A percentile compares a stretch with the other conserved stretches of the same genome.
Evolutionary conservation across 2,329 filamentous ascomycete genomes (phyloP).

Genomic region (Penicillium janthinellum): DNA sequence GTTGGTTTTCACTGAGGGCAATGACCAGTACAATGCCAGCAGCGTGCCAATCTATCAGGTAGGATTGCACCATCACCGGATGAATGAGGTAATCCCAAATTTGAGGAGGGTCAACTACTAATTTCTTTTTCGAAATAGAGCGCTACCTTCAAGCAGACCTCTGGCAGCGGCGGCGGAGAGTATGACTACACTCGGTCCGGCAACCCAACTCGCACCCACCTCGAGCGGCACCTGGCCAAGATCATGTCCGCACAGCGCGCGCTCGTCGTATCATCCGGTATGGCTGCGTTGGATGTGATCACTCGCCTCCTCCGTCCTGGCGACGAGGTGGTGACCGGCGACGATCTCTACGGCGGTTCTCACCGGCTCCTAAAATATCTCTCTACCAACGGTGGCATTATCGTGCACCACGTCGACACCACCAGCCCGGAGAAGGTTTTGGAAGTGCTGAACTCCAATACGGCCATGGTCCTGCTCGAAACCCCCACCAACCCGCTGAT

Average conservation of each 20-base stretch:
- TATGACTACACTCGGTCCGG: conserved; percentile 99
- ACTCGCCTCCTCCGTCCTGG: conserved; percentile 86
- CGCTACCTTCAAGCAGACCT: conserved; percentile 94
- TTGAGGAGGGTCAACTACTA: neutral
- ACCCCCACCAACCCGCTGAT: conserved; percentile 97
- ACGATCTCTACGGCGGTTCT: conserved; percentile 94
- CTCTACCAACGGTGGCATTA: conserved; percentile 82
- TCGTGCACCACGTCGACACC: conserved; percentile 96
- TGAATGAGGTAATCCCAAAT: neutral
- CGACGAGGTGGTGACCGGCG: conserved; percentile 95
- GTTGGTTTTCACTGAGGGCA: conserved; percentile 92
- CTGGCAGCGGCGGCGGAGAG: conserved; percentile 76
- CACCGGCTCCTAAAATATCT: conserved; percentile 92
- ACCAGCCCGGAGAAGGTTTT: conserved; percentile 73
- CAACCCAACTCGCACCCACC: conserved; percentile 92
- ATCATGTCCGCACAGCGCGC: conserved; percentile 95
- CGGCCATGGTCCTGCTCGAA: conserved; percentile 92
- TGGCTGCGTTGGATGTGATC: conserved; percentile 97
- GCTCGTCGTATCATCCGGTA: conserved; percentile 91
- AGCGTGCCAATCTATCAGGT: conserved; percentile 96
- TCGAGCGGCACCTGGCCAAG: conserved; percentile 96
- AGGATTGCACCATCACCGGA: conserved; percentile 15
- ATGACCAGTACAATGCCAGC: conserved; percentile 95
- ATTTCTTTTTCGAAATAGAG: conserved; percentile 53
- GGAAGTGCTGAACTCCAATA: conserved; percentile 72